Evolutionary conservation across 2,329 filamentous ascomycete species (phyloP).

Genomic region (Colletotrichum tropicale): DNA sequence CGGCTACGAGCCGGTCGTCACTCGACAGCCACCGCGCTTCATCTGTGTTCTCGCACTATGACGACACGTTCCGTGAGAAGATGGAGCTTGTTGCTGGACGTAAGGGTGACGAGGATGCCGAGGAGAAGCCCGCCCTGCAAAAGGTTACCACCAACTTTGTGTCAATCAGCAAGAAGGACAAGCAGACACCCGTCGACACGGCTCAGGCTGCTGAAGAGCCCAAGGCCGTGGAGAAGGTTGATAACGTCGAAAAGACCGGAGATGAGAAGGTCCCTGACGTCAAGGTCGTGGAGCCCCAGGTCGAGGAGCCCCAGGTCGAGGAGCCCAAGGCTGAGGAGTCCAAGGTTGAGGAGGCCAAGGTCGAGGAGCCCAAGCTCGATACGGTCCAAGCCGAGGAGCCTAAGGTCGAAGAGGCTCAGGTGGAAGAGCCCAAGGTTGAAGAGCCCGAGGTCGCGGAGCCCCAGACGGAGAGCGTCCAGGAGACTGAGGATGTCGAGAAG

Average conservation of each 20-base stretch:
- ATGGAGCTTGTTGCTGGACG: conserved; percentile 6
- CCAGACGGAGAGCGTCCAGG: not conserved
- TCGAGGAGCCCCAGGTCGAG: too few relatives aligned
- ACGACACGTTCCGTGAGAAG: conserved; percentile 17
- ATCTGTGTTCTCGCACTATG: conserved; percentile 16
- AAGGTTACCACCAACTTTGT: conserved; percentile 2
- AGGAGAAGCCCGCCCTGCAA: not conserved
- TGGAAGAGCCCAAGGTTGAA: too few relatives aligned
- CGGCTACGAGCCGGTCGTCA: conserved; percentile 4
- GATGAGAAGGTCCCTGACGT: not conserved
- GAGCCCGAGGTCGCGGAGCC: not conserved
- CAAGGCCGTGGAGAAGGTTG: not conserved
- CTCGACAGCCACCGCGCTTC: conserved; percentile 10
- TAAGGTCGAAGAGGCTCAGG: not conserved
- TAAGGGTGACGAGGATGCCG: not conserved
- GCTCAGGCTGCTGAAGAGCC: not conserved
- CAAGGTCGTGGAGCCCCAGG: not conserved
- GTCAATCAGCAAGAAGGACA: not conserved
- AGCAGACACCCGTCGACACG: not conserved
- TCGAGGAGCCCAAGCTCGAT: too few relatives aligned
- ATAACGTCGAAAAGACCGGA: rapidly evolving
- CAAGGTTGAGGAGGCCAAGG: too few relatives aligned
- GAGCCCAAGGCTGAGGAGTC: too few relatives aligned
- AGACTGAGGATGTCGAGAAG: not conserved
- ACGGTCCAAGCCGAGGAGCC: too few relatives aligned